These are phyloP conservation scores for Colletotrichum tofieldiae DNA, from an alignment of 2,329 filamentous ascomycete species.

Conservation along the genomic window DNA sequence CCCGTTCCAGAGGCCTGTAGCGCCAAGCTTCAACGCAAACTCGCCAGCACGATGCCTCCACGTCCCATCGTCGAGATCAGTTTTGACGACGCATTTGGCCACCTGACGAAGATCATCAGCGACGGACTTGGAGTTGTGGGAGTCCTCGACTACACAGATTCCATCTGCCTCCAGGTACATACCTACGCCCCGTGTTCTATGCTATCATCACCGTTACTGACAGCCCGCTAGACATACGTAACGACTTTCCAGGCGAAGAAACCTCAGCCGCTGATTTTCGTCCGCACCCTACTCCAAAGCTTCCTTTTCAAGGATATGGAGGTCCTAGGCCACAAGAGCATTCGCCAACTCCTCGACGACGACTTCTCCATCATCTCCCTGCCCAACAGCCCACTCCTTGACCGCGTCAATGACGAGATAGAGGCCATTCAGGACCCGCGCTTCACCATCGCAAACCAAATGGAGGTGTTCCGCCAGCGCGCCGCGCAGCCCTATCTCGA, in stretches of 20 bases:
- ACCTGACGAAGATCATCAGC: constrained; percentile 79
- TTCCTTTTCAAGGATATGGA: constrained; percentile 82
- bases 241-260: constrained; percentile 83
- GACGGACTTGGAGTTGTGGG: constrained; percentile 80
- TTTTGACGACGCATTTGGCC: constrained; percentile 79
- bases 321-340: constrained; percentile 77
- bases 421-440: constrained; percentile 82
- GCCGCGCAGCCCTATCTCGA: constrained; percentile 84
- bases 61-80: constrained; percentile 87
- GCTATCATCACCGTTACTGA: background rate
- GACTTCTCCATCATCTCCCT: constrained; percentile 86
- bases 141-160: constrained; percentile 77
- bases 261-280: constrained; percentile 87
- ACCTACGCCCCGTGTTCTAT: background rate
- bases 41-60: constrained; percentile 95
- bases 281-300: constrained; percentile 84
- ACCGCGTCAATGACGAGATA: constrained; percentile 81
- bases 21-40: constrained; percentile 88
- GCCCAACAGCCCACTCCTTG: constrained; percentile 79
- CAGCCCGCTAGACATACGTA: constrained; percentile 75
- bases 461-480: constrained; percentile 78
- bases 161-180: constrained; percentile 77
- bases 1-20: constrained; percentile 87
- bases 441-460: constrained; percentile 79
- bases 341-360: constrained; percentile 83